Base-by-base conservation (phyloP, 1,139 yeast species). In the Pichia sp. region DNA sequence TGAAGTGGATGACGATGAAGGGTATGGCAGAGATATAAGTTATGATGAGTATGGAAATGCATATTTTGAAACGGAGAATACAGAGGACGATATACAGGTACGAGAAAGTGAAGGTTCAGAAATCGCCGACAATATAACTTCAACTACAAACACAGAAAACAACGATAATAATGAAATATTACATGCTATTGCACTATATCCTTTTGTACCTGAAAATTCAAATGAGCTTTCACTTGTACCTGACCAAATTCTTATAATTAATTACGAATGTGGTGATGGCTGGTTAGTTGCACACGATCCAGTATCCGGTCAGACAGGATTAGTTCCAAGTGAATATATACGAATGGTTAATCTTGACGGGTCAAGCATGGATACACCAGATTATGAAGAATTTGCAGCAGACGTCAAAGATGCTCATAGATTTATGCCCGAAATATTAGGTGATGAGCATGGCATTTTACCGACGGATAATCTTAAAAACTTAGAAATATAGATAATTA, bases 231-330 rank as follows among this genome's bases (percentile, higher is more conserved):
- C 77, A 15, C 69, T 92, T 39, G 67, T 66, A 9, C 95, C 85
- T 59, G 96, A 96, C 37, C 97, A 92, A 66, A 66, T 79, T 20
- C 79, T 94, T 4, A 84, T 92, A 79, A 85, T 92, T 30, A 80
- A 85, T 51, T 90, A 90, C 65, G 77, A 95, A 53, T 96, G 92
- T 64, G 97, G 97, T 22, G 97, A 92, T 64, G 99, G 99, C 7
- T 92, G 98, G 99, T 73, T 94, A 6, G 97, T 92, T 44, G 97
- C 97, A 0, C 87, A 83, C 57, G 90, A 86, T 60, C 85, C 89
- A 0, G 73, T 66, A 32, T 76, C 85, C 4, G 90, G 89, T 1
- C 85, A 82, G 56, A 86, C 95, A 27, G 99, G 99, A 2, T 76
- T 92, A 46, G 96, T 92, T 7, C 99, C 99, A 1, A 96, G 90